Percentiles rank a stretch among this genome's conserved stretches.
phyloP scores from a whole-genome alignment of 2,329 filamentous ascomycete species.

The Talaromyces sp. region DNA sequence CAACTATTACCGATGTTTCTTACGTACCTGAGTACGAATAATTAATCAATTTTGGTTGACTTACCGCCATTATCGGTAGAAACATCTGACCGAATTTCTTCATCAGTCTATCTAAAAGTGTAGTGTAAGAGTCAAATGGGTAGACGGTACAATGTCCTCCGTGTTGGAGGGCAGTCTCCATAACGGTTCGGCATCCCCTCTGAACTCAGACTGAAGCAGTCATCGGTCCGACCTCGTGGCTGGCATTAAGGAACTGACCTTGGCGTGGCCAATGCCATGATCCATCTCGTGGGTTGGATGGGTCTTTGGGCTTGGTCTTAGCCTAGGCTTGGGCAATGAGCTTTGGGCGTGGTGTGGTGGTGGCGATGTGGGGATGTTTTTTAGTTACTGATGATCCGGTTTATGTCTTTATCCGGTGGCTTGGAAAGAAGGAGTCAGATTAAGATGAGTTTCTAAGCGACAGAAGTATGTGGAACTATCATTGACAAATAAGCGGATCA shows the following conservation, averaged over 20 bases:
- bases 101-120: background rate
- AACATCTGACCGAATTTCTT: background rate
- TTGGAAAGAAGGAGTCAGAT: too few relatives aligned
- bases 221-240: slow-evolving; percentile 13
- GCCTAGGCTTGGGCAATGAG: background rate
- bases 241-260: slow-evolving; percentile 1
- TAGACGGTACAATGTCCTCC: slow-evolving; percentile 4
- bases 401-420: background rate
- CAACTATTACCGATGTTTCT: background rate
- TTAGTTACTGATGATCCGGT: background rate
- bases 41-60: background rate
- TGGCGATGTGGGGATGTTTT: slow-evolving; percentile 9
- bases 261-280: background rate
- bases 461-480: background rate
- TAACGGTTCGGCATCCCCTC: slow-evolving; percentile 7
- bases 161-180: background rate
- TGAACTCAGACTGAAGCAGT: background rate
- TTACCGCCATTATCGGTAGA: background rate
- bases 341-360: background rate
- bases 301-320: background rate
- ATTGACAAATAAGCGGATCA: background rate
- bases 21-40: background rate
- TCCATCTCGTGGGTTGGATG: background rate
- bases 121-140: background rate
- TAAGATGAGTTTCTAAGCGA: background rate